Evolutionary conservation across 2,329 filamentous ascomycete species (phyloP).

Genomic region (Fusarium sp.): DNA sequence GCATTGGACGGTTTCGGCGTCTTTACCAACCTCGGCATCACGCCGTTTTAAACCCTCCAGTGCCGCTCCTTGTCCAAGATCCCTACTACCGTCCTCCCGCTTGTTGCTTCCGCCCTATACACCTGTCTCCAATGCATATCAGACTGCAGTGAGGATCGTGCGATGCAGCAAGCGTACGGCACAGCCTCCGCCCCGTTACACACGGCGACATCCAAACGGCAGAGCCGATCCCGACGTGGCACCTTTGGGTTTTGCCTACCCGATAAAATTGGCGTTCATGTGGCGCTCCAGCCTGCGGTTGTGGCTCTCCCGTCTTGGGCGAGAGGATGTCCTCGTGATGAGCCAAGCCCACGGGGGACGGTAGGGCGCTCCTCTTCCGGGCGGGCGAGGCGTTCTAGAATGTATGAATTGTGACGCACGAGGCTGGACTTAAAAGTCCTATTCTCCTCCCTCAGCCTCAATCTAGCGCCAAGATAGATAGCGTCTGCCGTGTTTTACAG

Average conservation of each 20-base stretch:
- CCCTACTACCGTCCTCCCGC: not conserved
- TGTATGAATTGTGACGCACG: not conserved
- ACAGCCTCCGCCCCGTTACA: conserved; percentile 34
- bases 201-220: conserved; percentile 19
- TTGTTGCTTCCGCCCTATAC: conserved; percentile 2
- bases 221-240: not conserved
- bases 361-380: not conserved
- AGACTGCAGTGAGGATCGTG: not conserved
- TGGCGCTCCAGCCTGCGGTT: conserved; percentile 19
- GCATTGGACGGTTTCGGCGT: not conserved
- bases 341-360: not conserved
- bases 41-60: not conserved
- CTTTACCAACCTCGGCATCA: not conserved
- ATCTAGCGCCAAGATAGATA: not conserved
- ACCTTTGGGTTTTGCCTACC: conserved; percentile 15
- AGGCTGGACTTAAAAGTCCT: not conserved
- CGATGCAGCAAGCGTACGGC: not conserved
- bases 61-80: not conserved
- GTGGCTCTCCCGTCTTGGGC: not conserved
- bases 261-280: conserved; percentile 7
- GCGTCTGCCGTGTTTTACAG: not conserved
- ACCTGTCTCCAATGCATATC: not conserved
- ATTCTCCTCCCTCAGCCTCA: too few relatives aligned
- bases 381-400: conserved; percentile 7
- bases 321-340: conserved; percentile 5